These are phyloP conservation scores for Herpotrichia juniperi DNA, from an alignment of 2,329 filamentous ascomycete genomes.

Conservation along the genomic window DNA sequence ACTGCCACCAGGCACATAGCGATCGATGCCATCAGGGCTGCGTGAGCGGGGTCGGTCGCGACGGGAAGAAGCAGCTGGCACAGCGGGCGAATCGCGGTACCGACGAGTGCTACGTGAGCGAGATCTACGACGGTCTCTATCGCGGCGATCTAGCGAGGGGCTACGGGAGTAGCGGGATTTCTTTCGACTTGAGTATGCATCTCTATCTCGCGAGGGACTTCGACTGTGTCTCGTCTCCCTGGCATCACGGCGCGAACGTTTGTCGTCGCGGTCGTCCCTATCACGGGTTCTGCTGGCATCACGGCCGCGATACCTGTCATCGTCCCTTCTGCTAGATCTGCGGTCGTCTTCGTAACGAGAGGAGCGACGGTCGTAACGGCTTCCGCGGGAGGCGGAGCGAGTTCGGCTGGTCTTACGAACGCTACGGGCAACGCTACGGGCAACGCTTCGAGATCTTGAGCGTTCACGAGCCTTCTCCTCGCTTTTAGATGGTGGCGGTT, in stretches of 20 bases:
- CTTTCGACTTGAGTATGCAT: constrained; percentile 32
- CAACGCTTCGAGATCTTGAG: constrained; percentile 38
- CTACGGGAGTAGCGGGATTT: constrained; percentile 38
- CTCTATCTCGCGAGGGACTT: constrained; percentile 38
- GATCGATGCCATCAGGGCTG: constrained; percentile 46
- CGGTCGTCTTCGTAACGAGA: constrained; percentile 24
- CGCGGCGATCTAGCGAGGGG: constrained; percentile 30
- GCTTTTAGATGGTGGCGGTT: constrained; percentile 25
- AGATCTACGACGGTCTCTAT: constrained; percentile 23
- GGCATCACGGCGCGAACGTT: constrained; percentile 33
- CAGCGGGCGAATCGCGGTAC: constrained; percentile 22
- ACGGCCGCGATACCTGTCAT: constrained; percentile 18
- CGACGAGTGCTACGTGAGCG: constrained; percentile 27
- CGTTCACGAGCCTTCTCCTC: constrained; percentile 33
- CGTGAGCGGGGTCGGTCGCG: constrained; percentile 30
- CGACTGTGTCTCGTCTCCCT: constrained; percentile 24
- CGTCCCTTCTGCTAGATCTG: constrained; percentile 17
- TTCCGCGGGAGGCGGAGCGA: constrained; percentile 40
- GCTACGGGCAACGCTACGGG: constrained; percentile 26
- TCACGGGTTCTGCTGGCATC: constrained; percentile 30
- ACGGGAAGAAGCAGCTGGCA: constrained; percentile 8
- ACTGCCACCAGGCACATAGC: constrained; percentile 32
- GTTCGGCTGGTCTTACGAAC: constrained; percentile 34
- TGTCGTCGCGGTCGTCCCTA: constrained; percentile 30
- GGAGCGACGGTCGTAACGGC: constrained; percentile 35